Base-by-base conservation (phyloP, 192 early-diverging fungal genomes). In the Umbelopsis isabellina region DNA sequence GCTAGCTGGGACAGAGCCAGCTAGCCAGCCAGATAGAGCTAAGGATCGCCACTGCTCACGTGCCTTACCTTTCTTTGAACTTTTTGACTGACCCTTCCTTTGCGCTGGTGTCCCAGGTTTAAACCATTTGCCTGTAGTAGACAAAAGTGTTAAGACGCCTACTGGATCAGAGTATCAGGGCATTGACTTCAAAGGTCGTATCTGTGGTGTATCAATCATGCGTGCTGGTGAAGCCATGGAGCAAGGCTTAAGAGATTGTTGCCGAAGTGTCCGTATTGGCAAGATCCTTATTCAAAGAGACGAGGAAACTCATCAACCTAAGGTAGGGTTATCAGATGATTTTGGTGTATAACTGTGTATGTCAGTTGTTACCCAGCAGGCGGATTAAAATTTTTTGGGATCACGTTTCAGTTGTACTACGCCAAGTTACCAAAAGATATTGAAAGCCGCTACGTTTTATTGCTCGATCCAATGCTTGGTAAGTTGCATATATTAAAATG, bases 181-280 rank as follows among this genome's bases (percentile, higher is more conserved):
- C 49, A 69, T 72, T 65, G 25, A 52, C 49, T 94, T 94, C 70
- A 81, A 91, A 71, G 94, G 94, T 67, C 84, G 91, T 45, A 97
- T 97, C 75, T 97, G 95, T 80, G 95, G 95, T 30, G 92, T 97
- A 5, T 95, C 94, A 15, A 98, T 98, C 66, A 96, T 98, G 95
- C 84, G 94, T 25, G 96, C 96, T n/a, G 96, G 96, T 72, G 96
- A 98, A 78, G 87, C 93, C n/a, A 87, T 93, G 90, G 92, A 93
- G 79, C 88, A 94, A 69, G 93, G 91, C 0, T 81, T 92, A 64
- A 84, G 91, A 50, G 92, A 95, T 46, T 92, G 91, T 74, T 95
- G 93, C 77, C 84, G 88, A 68, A 92, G 91, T 78, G 93, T 95
- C 11, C 83, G 96, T 37, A 98, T 98, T 49, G 96, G 96, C 55